phyloP scores from a whole-genome alignment of 2,329 filamentous ascomycete species.

The Pseudogymnoascus sp. region DNA sequence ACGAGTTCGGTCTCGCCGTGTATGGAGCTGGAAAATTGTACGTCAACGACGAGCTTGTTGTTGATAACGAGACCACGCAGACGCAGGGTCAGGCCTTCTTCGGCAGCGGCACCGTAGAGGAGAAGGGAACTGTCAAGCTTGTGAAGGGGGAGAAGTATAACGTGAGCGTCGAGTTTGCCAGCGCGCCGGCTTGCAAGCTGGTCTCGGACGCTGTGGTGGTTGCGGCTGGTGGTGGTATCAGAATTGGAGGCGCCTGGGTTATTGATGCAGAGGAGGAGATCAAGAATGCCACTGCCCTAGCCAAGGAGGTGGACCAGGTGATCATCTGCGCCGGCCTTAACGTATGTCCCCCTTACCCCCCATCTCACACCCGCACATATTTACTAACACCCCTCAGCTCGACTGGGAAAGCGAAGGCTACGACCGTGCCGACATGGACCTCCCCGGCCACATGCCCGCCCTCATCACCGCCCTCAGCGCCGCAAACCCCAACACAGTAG shows the following conservation, averaged over 20 bases:
- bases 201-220: conserved; percentile 42
- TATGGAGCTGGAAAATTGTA: conserved; percentile 32
- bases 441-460: conserved; percentile 66
- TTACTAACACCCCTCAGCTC: conserved; percentile 24
- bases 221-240: conserved; percentile 54
- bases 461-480: conserved; percentile 61
- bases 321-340: conserved; percentile 74
- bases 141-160: conserved; percentile 30
- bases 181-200: conserved; percentile 52
- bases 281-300: conserved; percentile 59
- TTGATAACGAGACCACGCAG: conserved; percentile 33
- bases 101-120: conserved; percentile 30
- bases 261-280: conserved; percentile 56
- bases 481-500: conserved; percentile 62
- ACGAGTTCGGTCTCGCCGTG: conserved; percentile 31
- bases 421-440: conserved; percentile 71
- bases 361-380: no score
- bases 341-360: conserved; percentile 25
- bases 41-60: conserved; percentile 32
- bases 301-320: conserved; percentile 67
- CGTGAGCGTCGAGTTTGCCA: conserved; percentile 42
- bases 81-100: conserved; percentile 31
- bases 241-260: conserved; percentile 54
- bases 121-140: conserved; percentile 27
- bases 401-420: conserved; percentile 78